Evolutionary conservation across 139 green algal genomes (phyloP).

Genomic region (Mesotaenium endlicherianum): DNA sequence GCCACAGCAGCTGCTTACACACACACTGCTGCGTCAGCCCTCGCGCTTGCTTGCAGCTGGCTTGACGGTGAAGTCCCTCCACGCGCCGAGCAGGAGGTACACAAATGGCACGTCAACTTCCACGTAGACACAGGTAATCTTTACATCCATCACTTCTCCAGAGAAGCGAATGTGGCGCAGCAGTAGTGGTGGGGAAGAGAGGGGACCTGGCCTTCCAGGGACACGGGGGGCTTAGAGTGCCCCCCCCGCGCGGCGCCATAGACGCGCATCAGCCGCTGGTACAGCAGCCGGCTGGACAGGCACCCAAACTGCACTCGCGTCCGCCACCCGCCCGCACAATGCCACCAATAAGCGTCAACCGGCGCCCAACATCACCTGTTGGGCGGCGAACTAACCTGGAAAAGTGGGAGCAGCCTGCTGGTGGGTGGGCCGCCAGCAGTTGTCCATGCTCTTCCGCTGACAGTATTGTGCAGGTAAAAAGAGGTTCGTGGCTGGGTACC

Average conservation of each 20-base stretch:
- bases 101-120: neutral
- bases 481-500: too few species aligned
- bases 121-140: neutral
- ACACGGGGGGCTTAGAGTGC: conserved; percentile 51
- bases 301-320: conserved; percentile 48
- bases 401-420: too few species aligned
- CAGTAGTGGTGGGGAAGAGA: too few species aligned
- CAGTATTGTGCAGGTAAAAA: too few species aligned
- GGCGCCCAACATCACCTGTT: too few species aligned
- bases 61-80: neutral
- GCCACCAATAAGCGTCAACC: too few species aligned
- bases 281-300: conserved; percentile 40
- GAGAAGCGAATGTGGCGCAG: too few species aligned
- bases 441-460: too few species aligned
- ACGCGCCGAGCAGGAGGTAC: neutral
- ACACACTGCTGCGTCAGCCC: neutral
- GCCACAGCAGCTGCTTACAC: conserved; percentile 40
- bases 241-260: neutral
- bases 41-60: neutral
- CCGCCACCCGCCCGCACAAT: too few species aligned
- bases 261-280: conserved; percentile 25
- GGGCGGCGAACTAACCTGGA: too few species aligned
- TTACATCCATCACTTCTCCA: too few species aligned
- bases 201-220: conserved; percentile 49
- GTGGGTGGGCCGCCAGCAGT: too few species aligned